A percentile compares a stretch with the other conserved stretches of the same genome.
Conservation (phyloP, 208 protist genomes). For the Crithidia fasciculata region DNA sequence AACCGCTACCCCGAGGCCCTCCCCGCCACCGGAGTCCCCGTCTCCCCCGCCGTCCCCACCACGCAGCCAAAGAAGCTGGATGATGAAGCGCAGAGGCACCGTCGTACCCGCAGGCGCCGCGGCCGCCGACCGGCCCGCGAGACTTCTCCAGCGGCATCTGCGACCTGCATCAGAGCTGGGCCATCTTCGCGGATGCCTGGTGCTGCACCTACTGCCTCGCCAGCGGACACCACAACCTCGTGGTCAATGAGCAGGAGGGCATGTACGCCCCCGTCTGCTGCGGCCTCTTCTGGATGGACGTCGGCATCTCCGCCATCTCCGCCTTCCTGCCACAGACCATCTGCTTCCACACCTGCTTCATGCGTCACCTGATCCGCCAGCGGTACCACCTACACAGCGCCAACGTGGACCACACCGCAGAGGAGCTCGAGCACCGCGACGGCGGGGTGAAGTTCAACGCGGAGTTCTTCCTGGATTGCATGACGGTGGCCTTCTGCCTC, state of each 20-base stretch:
- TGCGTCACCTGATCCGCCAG: constrained; percentile 21
- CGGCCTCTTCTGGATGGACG: constrained; percentile 30
- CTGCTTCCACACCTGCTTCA: constrained; percentile 20
- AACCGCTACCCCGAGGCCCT: constrained; percentile 7
- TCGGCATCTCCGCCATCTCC: constrained; percentile 4
- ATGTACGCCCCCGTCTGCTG: constrained; percentile 23
- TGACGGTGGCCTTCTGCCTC: constrained; percentile 8
- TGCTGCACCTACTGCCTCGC: constrained; percentile 36
- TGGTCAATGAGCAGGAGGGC: constrained; percentile 22
- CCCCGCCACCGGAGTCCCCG: neutral
- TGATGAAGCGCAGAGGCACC: neutral
- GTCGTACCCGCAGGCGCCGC: neutral
- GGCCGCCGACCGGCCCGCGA: neutral
- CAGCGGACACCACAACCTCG: constrained; percentile 23
- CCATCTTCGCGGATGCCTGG: constrained; percentile 18
- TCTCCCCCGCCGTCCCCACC: neutral
- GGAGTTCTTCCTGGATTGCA: constrained; percentile 13
- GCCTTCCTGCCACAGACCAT: neutral
- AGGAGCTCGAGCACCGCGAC: neutral
- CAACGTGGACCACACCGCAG: neutral
- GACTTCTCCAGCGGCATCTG: constrained; percentile 30
- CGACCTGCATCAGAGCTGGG: constrained; percentile 19
- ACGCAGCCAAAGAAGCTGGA: neutral
- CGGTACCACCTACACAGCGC: constrained; percentile 30
- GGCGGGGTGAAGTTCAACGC: neutral